Conservation (phyloP, 1,284 basidiomycete species). For the Austroboletus novae-zelandiae region DNA sequence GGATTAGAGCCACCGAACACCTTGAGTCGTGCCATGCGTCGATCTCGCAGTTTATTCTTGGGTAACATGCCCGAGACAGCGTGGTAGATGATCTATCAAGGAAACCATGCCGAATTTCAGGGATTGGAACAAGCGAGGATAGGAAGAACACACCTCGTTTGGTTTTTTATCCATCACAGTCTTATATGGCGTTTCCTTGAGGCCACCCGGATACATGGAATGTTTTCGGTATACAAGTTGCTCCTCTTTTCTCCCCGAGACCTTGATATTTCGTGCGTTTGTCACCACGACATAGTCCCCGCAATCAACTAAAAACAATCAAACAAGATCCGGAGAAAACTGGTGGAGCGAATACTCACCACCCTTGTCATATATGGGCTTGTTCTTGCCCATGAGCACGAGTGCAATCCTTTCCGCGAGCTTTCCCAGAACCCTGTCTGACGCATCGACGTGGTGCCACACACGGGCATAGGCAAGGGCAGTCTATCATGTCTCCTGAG, state of each 20-base stretch:
- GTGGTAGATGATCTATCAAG: constrained; percentile 83
- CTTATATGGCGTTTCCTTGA: constrained; percentile 87
- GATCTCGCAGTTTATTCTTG: constrained; percentile 90
- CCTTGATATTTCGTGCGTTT: constrained; percentile 80
- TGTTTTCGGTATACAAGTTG: constrained; percentile 90
- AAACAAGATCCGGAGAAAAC: not conserved
- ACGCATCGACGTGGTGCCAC: constrained; percentile 95
- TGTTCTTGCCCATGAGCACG: constrained; percentile 98
- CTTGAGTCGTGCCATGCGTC: constrained; percentile 79
- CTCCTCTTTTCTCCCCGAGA: constrained; percentile 88
- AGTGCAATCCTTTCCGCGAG: constrained; percentile 92
- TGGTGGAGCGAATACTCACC: constrained; percentile 47
- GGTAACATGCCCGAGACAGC: constrained; percentile 97
- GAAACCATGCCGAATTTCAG: not conserved
- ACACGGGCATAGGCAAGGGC: constrained; percentile 89
- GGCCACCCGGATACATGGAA: constrained; percentile 90
- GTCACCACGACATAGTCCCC: constrained; percentile 99
- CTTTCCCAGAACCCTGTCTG: constrained; percentile 88
- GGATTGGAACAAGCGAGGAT: not conserved
- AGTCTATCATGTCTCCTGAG: constrained; percentile 55
- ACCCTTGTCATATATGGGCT: constrained; percentile 93
- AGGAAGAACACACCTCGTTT: constrained; percentile 72
- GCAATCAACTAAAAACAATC: constrained; percentile 61
- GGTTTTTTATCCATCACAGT: constrained; percentile 84
- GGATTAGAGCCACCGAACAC: constrained; percentile 79